Evolutionary conservation across 306 rosid species (phyloP).

Genomic region (Begonia fuchsioides): DNA sequence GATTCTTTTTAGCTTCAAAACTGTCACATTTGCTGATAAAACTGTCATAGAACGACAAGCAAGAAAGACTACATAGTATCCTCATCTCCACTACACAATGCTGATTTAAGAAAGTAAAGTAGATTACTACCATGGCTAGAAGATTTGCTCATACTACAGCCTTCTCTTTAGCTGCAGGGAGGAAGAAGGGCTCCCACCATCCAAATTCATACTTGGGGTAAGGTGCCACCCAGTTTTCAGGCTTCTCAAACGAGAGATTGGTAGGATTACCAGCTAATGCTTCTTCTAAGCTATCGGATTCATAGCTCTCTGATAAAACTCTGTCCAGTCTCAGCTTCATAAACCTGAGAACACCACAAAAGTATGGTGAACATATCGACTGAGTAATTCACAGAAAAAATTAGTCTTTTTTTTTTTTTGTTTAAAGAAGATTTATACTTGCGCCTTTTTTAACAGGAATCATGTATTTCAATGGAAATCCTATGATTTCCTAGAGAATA

Average conservation of each 20-base stretch:
- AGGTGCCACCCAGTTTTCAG: slow-evolving; percentile 91
- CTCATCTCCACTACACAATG: slow-evolving; percentile 5
- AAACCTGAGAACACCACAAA: slow-evolving; percentile 44
- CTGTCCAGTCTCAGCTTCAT: slow-evolving; percentile 98
- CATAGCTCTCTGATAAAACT: slow-evolving; percentile 62
- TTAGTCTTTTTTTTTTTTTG: too few relatives aligned
- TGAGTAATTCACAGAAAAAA: too few relatives aligned
- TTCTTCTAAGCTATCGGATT: slow-evolving; percentile 60
- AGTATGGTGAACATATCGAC: neutral
- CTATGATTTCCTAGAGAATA: too few relatives aligned
- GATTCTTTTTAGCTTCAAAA: neutral
- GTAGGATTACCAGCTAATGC: slow-evolving; percentile 79
- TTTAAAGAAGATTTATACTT: too few relatives aligned
- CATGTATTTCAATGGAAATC: too few relatives aligned
- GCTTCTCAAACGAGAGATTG: slow-evolving; percentile 62
- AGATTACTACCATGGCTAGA: slow-evolving; percentile 1
- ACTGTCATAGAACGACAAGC: neutral
- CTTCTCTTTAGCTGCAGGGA: slow-evolving; percentile 40
- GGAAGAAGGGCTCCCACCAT: slow-evolving; percentile 84
- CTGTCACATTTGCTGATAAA: neutral
- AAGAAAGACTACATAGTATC: neutral
- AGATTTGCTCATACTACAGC: slow-evolving; percentile 31
- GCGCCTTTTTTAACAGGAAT: too few relatives aligned
- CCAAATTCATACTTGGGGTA: slow-evolving; percentile 76
- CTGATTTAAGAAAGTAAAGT: slow-evolving; percentile 9